Base-by-base conservation (phyloP, 495 filamentous ascomycete genomes). In the Tetracladium setigerum region DNA sequence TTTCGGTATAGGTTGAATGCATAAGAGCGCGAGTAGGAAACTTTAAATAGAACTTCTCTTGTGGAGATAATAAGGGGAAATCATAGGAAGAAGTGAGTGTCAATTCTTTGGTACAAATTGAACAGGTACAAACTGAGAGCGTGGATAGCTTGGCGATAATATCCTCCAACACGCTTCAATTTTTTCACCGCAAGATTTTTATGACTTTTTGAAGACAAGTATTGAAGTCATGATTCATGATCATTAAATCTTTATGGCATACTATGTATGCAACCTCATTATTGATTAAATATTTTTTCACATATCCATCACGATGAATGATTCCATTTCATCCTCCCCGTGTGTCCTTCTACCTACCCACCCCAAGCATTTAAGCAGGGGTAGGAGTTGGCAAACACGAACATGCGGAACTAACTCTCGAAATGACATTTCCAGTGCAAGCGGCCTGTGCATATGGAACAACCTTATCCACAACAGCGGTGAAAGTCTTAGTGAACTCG, bases 231-330 rank as follows among this genome's bases (percentile, higher is more conserved):
- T 38, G 35, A 18, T 38, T 18, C 35, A 38, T 38, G 11, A 27
- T 27, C 22, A 27, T 44, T 17, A 36, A 41, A 6, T 52, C 18
- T 41, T 5, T 13, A 15, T 41, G n/a, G n/a, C 12, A 17, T 17
- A 22, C 5, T 41, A 15, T 41, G 2, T 41, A 13, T 24, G 19
- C 60, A 50, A 16, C 41, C 51, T 33, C 62, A 43, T 41, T 60
- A 47, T 8, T 27, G 22, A 27, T 27, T 27, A 27, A 27, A 27
- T 7, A 27, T 27, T 27, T 27, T 27, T 27, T 7, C 22, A 3
- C 22, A 3, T 7, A 17, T 24, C 19, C 38, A 41, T 13, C 51
- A n/a, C 57, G 49, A 16, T 27, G 3, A 27, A 3, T 27, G 3
- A 27, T 27, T 27, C 22, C 22, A 27, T 27, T 7, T 27, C 22